Evolutionary conservation across 164 flowering plant species (phyloP), one percentile per base, ranked within the genome.

Genomic region (Tetrastigma voinierianum): DNA sequence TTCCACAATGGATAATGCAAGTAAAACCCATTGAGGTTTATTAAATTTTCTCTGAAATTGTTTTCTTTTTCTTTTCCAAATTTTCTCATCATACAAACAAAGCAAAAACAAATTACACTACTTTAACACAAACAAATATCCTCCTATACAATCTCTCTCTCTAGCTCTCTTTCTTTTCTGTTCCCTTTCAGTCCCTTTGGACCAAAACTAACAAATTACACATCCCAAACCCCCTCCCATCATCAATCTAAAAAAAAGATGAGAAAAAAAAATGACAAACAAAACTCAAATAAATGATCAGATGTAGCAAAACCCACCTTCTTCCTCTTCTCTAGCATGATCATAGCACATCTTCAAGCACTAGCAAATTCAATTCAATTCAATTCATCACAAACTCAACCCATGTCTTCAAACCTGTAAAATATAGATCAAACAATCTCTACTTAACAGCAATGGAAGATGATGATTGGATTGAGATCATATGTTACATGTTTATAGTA

Each of bases 121-220:
- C n/a, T n/a, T n/a, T n/a, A 68, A 66, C 59, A 66, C 67, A 61
- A 51, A 68, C 70, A 44, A 56, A 64, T 23, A 60, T 78, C 80
- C 80, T 78, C 71, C 82, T 78, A 81, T 78, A 81, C 82, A 78
- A 74, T 51, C 80, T 72, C 76, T 68, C 52, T 49, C 40, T 32
- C 40, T 32, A 32, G 6, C 40, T 32, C 40, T 51, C 80, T 72
- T 75, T 68, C 79, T 62, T 70, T 46, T 49, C 52, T 63, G 17
- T 57, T 47, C 60, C 46, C 61, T 45, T 64, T 61, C 8, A 43
- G 65, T 59, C 73, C 76, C 71, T 77, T 73, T 53, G 79, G 79
- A 77, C 84, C 66, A 65, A 66, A 65, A 75, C 72, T 67, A 72
- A 13, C 74, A 77, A 52, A 72, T 61, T 72, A 70, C 67, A 77